Evolutionary conservation across 106 monocot species (phyloP).

Genomic region (Amphibolis antarctica): DNA sequence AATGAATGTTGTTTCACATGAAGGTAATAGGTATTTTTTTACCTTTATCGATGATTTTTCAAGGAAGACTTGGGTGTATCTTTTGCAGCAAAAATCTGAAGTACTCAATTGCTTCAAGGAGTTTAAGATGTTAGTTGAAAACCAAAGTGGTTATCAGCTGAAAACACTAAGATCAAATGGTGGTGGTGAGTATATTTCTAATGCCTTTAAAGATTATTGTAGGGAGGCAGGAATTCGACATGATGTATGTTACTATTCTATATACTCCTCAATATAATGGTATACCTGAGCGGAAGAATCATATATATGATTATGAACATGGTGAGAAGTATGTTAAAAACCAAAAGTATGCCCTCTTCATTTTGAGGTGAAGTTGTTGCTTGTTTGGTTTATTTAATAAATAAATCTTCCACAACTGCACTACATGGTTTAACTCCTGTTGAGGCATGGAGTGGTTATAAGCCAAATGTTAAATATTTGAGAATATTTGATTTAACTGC

Average conservation of each 20-base stretch:
- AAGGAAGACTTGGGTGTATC: background rate
- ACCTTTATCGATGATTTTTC: conserved; percentile 11
- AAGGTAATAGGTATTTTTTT: background rate
- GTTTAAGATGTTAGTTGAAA: conserved; percentile 5
- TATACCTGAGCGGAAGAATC: conserved; percentile 1
- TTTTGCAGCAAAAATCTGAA: conserved; percentile 2
- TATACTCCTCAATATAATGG: conserved; percentile 9
- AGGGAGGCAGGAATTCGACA: background rate
- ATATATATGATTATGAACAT: conserved; percentile 3
- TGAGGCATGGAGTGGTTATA: background rate
- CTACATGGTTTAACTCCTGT: background rate
- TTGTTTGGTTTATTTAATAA: background rate
- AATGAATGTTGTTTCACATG: background rate
- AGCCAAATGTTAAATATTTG: background rate
- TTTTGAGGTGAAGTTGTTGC: conserved; percentile 2
- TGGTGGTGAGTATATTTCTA: conserved; percentile 1
- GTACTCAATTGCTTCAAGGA: background rate
- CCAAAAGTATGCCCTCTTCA: background rate
- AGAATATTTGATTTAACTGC: background rate
- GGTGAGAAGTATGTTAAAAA: background rate
- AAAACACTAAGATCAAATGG: background rate
- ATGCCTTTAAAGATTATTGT: conserved; percentile 1
- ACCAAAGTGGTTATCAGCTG: background rate
- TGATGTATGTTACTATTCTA: background rate
- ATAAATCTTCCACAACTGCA: background rate